phyloP scores from a whole-genome alignment of 129 eudicot genomes.

The Lonicera japonica region DNA sequence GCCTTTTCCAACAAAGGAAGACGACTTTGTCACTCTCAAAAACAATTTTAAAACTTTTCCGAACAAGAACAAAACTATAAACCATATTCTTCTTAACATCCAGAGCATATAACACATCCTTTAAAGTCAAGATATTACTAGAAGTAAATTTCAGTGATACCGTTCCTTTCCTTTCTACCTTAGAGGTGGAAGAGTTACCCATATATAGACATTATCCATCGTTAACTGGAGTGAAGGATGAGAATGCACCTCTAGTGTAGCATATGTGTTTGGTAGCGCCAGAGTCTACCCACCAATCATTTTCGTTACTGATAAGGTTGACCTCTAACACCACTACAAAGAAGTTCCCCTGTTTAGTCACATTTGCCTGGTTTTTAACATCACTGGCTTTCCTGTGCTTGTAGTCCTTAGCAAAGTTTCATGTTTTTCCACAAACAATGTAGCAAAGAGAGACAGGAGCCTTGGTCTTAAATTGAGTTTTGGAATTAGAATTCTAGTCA shows the following conservation, averaged over 20 bases:
- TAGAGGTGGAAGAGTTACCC: background rate
- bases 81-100: background rate
- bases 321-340: background rate
- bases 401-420: background rate
- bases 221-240: background rate
- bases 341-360: background rate
- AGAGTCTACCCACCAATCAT: background rate
- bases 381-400: background rate
- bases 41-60: background rate
- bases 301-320: background rate
- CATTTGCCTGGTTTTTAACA: background rate
- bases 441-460: background rate
- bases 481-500: background rate
- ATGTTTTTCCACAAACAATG: background rate
- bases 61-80: background rate
- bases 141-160: background rate
- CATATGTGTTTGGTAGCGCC: background rate
- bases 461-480: background rate
- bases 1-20: constrained; percentile 1
- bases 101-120: background rate
- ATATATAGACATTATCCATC: background rate
- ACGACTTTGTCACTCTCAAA: constrained; percentile 1
- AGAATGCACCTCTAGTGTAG: constrained; percentile 1
- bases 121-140: background rate
- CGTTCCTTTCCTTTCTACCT: background rate